Base-by-base conservation (phyloP, 2,329 filamentous ascomycete genomes). In the Cercospora sp. region DNA sequence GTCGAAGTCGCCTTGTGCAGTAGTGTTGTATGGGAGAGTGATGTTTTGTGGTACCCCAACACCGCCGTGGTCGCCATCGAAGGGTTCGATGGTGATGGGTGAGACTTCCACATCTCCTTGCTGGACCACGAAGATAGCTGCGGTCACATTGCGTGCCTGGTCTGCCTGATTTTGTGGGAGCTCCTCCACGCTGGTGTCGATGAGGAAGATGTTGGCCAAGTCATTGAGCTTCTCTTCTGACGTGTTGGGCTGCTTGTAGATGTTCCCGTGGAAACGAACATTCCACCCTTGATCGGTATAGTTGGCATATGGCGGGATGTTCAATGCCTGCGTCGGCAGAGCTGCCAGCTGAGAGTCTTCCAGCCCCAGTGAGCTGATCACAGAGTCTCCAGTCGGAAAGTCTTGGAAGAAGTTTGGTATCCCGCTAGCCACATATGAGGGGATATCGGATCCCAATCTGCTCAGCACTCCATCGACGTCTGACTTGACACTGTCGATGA, bases 201-300 rank as follows among this genome's bases (percentile, higher is more conserved):
- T 85, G 9, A 94, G 83, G 79, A 93, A 92, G 33, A 87, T 78
- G 71, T 93, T 88, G 66, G 90, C 89, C 3, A 93, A 82, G 42
- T 89, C 83, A 72, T 94, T 85, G 57, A 94, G 81, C 72, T 87
- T 91, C 36, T 82, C 81, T 72, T 87, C 82, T 1, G 85, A 86
- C 36, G 91, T 89, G 68, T 91, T 86, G 1, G 91, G 91, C 69
- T 90, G 86, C 78, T 93, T 93, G 83, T 89, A 94, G n/a, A 93
- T 89, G 74, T 93, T 93, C 72, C 91, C 91, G 72, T 91, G 91
- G 70, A 93, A 87, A 30, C 90, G 85, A 3, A 93, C 84, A 70
- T 89, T 92, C 91, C 91, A 94, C 36, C 90, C 90, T 67, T 88
- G 79, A n/a, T 89, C 83, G 1, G 91, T 93, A 88, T 90, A 94